These are phyloP conservation scores for Austroboletus festivus DNA, from an alignment of 768 basidiomycete genomes.

Conservation along the genomic window DNA sequence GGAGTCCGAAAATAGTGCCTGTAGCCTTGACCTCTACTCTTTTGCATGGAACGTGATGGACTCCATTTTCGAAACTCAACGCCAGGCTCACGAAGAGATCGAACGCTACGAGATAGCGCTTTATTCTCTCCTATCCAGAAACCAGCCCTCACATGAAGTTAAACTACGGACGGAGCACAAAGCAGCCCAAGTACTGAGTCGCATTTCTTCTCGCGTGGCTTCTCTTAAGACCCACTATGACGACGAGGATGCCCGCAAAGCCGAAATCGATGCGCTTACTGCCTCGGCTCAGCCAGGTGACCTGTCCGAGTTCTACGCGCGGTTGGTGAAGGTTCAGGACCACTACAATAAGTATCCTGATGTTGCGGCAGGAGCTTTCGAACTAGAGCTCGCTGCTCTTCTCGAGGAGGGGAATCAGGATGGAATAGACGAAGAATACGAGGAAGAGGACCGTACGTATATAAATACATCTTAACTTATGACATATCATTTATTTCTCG, in stretches of 20 bases:
- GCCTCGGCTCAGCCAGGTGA: conserved; percentile 60
- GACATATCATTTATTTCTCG: conserved; percentile 9
- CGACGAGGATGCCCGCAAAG: conserved; percentile 68
- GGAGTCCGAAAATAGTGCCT: conserved; percentile 52
- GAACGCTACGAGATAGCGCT: conserved; percentile 89
- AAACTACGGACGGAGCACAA: conserved; percentile 81
- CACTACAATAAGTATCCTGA: conserved; percentile 97
- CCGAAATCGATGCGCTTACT: conserved; percentile 65
- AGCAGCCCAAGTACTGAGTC: conserved; percentile 83
- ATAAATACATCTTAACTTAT: not conserved
- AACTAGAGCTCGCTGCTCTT: conserved; percentile 77
- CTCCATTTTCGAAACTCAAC: conserved; percentile 89
- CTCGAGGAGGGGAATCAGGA: conserved; percentile 76
- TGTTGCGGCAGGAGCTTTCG: conserved; percentile 74
- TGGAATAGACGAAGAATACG: conserved; percentile 61
- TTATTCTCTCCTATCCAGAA: conserved; percentile 76
- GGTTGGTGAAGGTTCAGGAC: conserved; percentile 94
- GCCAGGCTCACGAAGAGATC: conserved; percentile 93
- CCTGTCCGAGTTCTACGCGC: conserved; percentile 91
- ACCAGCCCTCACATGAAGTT: conserved; percentile 57
- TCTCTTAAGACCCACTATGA: conserved; percentile 72
- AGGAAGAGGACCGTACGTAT: conserved; percentile 83
- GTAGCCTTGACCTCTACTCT: conserved; percentile 1
- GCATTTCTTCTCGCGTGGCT: conserved; percentile 66
- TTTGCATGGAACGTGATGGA: conserved; percentile 58